Base-by-base conservation (phyloP, 139 green algal species). In the Marvania coccoides region DNA sequence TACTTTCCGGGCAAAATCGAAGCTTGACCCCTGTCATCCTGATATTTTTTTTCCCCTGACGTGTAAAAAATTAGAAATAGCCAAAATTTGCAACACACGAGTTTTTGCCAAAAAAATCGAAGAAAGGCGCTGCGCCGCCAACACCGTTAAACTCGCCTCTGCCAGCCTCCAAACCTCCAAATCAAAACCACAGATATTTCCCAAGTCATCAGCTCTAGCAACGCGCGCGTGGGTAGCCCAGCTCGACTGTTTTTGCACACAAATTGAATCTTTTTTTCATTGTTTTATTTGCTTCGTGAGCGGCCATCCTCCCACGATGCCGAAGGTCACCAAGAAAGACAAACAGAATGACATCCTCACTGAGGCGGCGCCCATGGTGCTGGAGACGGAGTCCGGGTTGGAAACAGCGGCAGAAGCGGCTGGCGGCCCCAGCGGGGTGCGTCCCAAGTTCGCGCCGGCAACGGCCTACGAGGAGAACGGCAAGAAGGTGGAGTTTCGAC, bases 1-100 rank as follows among this genome's bases (percentile, higher is more conserved):
- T 96, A 46, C 77, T 90, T 58, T 95, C 87, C 1, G 87, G 88
- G 65, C 89, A 96, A 55, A 96, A 96, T 15, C 83, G 79, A 2
- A 95, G 78, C 65, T 75, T 76, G 12, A 72, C 75, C 2, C 79
- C 72, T 10, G 34, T n/a, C 47, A 71, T 67, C 8, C 26, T 51
- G 24, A 38, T 56, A 51, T 28, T 19, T 31, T 42, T 19, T 46
- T 12, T 19, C 38, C 9, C 9, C 38, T 46, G 9, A 46, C 9
- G 9, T 12, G 12, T 12, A 46, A 46, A 12, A 46, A 12, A 12
- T 12, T 19, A 12, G 38, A 9, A 19, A 46, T 19, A 46, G 38
- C 38, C 9, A 46, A 46, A 46, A 46, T 46, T 9, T 19, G 38
- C n/a, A n/a, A n/a, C n/a, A n/a, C n/a, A n/a, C n/a, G n/a, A n/a